These are phyloP conservation scores for Teunomyces stri DNA, from an alignment of 805 yeast species.

Conservation along the genomic window DNA sequence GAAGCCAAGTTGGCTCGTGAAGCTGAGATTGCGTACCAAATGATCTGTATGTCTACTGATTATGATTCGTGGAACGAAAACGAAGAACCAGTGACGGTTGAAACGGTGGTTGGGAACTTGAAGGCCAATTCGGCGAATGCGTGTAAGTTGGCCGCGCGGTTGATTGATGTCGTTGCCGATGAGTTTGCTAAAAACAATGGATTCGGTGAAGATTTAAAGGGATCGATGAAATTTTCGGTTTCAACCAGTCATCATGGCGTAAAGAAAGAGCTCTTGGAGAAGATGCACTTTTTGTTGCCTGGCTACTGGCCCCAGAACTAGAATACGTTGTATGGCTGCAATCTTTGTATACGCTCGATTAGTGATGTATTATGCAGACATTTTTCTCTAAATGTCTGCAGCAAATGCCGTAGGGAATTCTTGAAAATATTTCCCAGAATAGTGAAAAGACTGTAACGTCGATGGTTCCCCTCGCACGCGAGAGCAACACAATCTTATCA, in stretches of 20 bases:
- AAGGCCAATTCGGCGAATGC: slow-evolving; percentile 88
- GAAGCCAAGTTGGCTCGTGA: slow-evolving; percentile 96
- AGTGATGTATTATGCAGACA: too few species aligned
- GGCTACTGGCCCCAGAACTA: slow-evolving; percentile 68
- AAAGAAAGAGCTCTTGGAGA: slow-evolving; percentile 67
- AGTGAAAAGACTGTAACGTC: too few species aligned
- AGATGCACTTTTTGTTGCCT: slow-evolving; percentile 86
- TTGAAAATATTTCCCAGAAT: too few species aligned
- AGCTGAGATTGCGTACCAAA: slow-evolving; percentile 95
- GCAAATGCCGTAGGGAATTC: too few species aligned
- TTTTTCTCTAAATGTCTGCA: too few species aligned
- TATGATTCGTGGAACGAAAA: slow-evolving; percentile 97
- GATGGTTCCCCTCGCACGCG: too few species aligned
- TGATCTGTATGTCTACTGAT: slow-evolving; percentile 99
- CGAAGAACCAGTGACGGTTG: slow-evolving; percentile 98
- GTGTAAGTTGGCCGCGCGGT: slow-evolving; percentile 64
- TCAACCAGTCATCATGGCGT: slow-evolving; percentile 75
- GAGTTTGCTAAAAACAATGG: slow-evolving; percentile 52
- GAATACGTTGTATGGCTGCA: neutral
- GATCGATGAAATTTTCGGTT: slow-evolving; percentile 77
- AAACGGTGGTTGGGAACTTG: slow-evolving; percentile 88
- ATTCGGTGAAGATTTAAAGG: slow-evolving; percentile 69
- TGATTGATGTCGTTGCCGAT: slow-evolving; percentile 65
- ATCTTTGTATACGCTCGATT: too few species aligned
- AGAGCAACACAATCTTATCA: too few species aligned